Base-by-base conservation (phyloP, 192 early-diverging fungal species). In the Mortierella antarctica region DNA sequence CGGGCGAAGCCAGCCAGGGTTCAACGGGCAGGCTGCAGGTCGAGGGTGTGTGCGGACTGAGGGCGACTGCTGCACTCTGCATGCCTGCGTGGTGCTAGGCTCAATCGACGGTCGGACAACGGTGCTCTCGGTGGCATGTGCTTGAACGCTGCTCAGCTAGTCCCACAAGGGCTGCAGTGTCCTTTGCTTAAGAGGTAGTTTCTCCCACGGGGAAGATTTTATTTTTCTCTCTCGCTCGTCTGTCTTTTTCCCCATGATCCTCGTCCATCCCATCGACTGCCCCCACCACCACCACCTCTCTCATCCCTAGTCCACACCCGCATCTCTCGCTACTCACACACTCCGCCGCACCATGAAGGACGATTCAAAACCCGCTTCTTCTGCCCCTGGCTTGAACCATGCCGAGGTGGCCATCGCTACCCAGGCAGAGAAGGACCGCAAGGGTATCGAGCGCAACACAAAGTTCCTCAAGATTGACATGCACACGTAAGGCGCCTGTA, bases 391-490 rank as follows among this genome's bases (percentile, higher is more conserved):
- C 45, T 63, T 80, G 70, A 80, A 80, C 70, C 77, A 80, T 49
- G 70, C 77, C 57, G 77, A 80, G 15, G 55, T 66, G 8, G 77
- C 77, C 41, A 13, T 68, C 39, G 65, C 59, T 62, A 23, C 58
- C 57, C 77, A 80, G 77, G 77, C 77, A 7, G 77, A 80, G 15
- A 80, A 80, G 70, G 77, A 80, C 47, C 13, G 20, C 20, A 71
- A 72, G 48, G 65, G 70, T 45, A 45, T 80, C 42, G 42, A 80
- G 40, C 77, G 79, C 62, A 74, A 82, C 57, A 83, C 70, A 59
- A 73, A 71, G 55, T 83, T 83, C 53, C 82, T 83, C 76, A 85
- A 85, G 71, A 83, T 85, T n/a, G 84, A 85, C 67, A 73, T 85
- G 74, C 84, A 85, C 62, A 85, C 84, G 84, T 84, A 80, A 14